Conservation (phyloP, 306 rosid species). For the Prosopis cineraria region DNA sequence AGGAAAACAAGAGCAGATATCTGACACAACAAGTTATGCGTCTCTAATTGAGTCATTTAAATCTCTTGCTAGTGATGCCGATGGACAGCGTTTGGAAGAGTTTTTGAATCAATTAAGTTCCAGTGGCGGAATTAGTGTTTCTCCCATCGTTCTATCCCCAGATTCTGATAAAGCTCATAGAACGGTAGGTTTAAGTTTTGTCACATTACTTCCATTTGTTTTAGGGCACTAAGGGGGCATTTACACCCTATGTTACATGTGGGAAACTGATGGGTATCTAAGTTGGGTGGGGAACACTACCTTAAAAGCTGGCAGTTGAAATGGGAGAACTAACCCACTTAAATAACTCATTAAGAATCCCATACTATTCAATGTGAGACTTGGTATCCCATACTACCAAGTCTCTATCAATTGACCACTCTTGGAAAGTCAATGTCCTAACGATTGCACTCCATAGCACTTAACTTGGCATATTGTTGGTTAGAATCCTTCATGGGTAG, state of each 20-base stretch:
- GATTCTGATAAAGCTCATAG: conserved; percentile 78
- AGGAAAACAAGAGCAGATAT: conserved; percentile 43
- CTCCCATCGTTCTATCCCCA: conserved; percentile 73
- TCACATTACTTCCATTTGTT: not conserved
- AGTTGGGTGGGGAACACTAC: no score
- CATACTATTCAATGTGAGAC: no score
- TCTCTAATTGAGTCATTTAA: conserved; percentile 72
- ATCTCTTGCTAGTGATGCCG: conserved; percentile 69
- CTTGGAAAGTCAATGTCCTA: no score
- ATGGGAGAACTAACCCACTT: no score
- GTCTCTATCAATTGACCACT: no score
- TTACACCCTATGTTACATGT: conserved; percentile 9
- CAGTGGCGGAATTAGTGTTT: conserved; percentile 50
- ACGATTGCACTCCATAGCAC: no score
- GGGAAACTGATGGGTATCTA: no score
- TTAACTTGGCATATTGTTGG: no score
- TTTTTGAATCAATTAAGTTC: conserved; percentile 60
- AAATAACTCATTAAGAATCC: no score
- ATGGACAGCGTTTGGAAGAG: conserved; percentile 60
- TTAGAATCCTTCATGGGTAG: no score
- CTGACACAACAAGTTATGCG: conserved; percentile 49
- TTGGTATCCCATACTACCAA: no score
- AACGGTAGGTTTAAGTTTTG: conserved; percentile 63
- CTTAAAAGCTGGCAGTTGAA: no score
- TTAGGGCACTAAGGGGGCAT: not conserved